A percentile compares a stretch with the other conserved stretches of the same genome.
Conservation (phyloP, 2,329 filamentous ascomycete species). For the Sclerotinia sclerotiorum region DNA sequence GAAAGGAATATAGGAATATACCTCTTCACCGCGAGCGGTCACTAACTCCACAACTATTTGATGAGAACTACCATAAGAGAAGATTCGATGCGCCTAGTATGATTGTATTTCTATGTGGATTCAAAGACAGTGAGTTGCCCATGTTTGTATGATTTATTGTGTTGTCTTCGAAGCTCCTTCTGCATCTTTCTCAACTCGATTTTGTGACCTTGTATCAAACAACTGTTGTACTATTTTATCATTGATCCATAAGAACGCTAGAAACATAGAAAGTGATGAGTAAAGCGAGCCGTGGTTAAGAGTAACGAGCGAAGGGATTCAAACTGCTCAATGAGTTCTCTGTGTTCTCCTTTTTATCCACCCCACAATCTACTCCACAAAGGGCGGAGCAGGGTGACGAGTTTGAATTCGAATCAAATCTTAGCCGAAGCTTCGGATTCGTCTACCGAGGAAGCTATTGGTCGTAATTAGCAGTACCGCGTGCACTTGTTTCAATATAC, state of each 20-base stretch:
- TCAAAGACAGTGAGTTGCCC: constrained; percentile 10
- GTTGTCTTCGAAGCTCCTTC: neutral
- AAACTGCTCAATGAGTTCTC: neutral
- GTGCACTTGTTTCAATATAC: neutral
- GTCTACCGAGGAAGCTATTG: constrained; percentile 4
- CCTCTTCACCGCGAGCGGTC: neutral
- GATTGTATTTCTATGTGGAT: neutral
- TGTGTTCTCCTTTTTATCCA: neutral
- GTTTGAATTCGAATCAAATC: constrained; percentile 9
- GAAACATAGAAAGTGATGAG: neutral
- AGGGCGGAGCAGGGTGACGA: constrained; percentile 7
- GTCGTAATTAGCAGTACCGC: neutral
- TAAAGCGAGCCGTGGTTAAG: neutral
- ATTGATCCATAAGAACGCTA: neutral
- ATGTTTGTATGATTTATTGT: neutral
- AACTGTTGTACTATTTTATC: neutral
- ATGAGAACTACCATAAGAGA: neutral
- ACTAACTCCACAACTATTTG: neutral
- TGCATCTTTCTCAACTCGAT: neutral
- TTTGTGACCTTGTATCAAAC: neutral
- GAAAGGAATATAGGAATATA: neutral
- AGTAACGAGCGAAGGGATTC: neutral
- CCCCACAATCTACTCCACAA: constrained; percentile 7
- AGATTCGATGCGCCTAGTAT: neutral
- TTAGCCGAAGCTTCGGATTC: neutral